These are phyloP conservation scores for Penicillium canariense DNA, from an alignment of 495 filamentous ascomycete genomes.

Conservation along the genomic window DNA sequence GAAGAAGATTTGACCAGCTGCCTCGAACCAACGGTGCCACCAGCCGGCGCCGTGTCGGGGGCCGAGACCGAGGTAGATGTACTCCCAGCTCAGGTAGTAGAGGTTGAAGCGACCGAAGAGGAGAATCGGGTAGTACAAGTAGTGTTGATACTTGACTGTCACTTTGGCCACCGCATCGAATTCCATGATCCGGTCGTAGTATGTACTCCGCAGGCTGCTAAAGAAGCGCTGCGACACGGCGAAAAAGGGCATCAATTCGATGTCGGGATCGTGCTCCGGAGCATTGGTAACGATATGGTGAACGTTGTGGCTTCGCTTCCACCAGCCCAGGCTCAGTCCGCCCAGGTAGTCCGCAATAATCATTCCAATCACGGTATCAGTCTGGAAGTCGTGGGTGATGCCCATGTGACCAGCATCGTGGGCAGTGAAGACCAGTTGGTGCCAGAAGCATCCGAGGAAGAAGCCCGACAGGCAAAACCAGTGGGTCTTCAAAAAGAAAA, in stretches of 20 bases:
- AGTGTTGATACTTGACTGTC: slow-evolving; percentile 71
- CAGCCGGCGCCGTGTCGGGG: slow-evolving; percentile 79
- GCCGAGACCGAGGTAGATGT: slow-evolving; percentile 70
- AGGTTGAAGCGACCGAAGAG: slow-evolving; percentile 87
- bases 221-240: slow-evolving; percentile 88
- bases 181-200: slow-evolving; percentile 83
- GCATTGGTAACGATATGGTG: slow-evolving; percentile 97
- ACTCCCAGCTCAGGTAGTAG: slow-evolving; percentile 78
- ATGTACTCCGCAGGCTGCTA: slow-evolving; percentile 71
- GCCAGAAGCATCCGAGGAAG: slow-evolving; percentile 85
- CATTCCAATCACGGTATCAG: slow-evolving; percentile 83
- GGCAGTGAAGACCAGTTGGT: slow-evolving; percentile 90
- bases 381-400: slow-evolving; percentile 84
- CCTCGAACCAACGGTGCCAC: slow-evolving; percentile 88
- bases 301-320: slow-evolving; percentile 97
- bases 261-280: slow-evolving; percentile 96
- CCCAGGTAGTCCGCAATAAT: slow-evolving; percentile 87
- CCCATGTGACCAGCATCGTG: slow-evolving; percentile 98
- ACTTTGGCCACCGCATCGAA: slow-evolving; percentile 75
- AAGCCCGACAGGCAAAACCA: slow-evolving; percentile 76
- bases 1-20: slow-evolving; percentile 82
- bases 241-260: slow-evolving; percentile 94
- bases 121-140: slow-evolving; percentile 83
- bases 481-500: slow-evolving; percentile 60
- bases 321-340: slow-evolving; percentile 89